phyloP scores from a whole-genome alignment of 169 alveolate species.

The Plasmodium malariae region DNA sequence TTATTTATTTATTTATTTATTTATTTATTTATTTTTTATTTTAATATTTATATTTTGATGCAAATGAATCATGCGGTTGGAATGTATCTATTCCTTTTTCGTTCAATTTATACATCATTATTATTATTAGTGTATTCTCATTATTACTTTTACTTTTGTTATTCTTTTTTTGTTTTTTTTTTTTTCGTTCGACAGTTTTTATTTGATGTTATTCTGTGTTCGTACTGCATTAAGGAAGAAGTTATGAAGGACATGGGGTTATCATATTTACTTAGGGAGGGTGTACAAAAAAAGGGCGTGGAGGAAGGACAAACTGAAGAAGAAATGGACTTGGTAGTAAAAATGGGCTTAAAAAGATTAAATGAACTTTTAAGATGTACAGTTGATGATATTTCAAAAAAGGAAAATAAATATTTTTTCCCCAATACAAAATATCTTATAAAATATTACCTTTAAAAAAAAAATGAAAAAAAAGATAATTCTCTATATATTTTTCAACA shows the following conservation, averaged over 20 bases:
- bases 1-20: too few relatives aligned
- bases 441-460: slow-evolving; percentile 4
- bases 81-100: background rate
- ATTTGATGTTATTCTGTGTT: slow-evolving; percentile 38
- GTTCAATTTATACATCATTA: background rate
- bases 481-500: too few relatives aligned
- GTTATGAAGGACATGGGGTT: background rate
- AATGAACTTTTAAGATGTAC: slow-evolving; percentile 9
- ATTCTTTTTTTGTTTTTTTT: slow-evolving; percentile 19
- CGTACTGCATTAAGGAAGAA: slow-evolving; percentile 40
- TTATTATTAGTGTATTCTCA: background rate
- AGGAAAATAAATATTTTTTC: slow-evolving; percentile 30
- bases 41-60: too few relatives aligned
- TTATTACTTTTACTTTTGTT: background rate
- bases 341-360: slow-evolving; percentile 1
- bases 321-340: background rate
- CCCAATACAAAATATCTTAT: slow-evolving; percentile 16
- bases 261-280: background rate
- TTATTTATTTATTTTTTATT: too few relatives aligned
- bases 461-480: background rate
- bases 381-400: slow-evolving; percentile 26
- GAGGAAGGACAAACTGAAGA: background rate
- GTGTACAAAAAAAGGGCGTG: background rate
- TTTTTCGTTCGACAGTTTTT: slow-evolving; percentile 19
- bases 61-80: too few relatives aligned